Evolutionary conservation across 345 rosid species (phyloP), one percentile per base, ranked within the genome.

Genomic region (Xanthoceras sorbifolium): DNA sequence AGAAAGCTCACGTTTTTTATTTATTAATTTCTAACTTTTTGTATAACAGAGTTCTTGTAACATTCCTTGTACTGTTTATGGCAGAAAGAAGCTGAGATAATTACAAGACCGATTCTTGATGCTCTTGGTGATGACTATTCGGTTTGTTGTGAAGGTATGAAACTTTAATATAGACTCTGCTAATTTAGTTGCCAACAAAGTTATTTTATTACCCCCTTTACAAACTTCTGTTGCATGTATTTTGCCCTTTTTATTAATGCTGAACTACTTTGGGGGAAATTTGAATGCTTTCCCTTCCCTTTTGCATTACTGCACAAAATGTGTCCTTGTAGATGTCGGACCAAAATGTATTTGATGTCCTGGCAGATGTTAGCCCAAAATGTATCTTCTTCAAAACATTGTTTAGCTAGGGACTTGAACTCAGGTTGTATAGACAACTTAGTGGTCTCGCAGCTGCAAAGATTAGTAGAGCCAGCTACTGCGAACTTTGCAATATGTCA

Each of bases 41-140:
- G 10, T 71, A 46, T 55, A 71, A 23, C 59, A 38, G 36, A 50
- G 64, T 52, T 78, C 14, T 48, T 44, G 57, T 65, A 61, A 50
- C 32, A 71, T 54, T 22, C 17, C 31, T 76, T 22, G 4, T 17
- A 18, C 61, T 54, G 77, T 64, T 76, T 15, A 38, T 76, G 60
- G 59, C 86, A 94, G 98, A 84, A 78, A 84, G 80, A 89, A 76
- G 90, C 90, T 10, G 92, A 86, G 84, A 82, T 83, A 83, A 82
- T 89, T 71, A 86, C 96, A 42, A 78, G 73, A 68, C 90, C 88
- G 18, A 74, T 89, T 84, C 82, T 92, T 62, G 92, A 93, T 87
- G 92, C 93, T 80, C 94, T 93, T 74, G 95, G 91, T 67, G 94
- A 95, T 65, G 92, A 86, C 11, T 92, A 89, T 81, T 89, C 96